A percentile compares a stretch with the other conserved stretches of the same genome.
Conservation (phyloP, 2,329 filamentous ascomycete species). For the Phaeosphaeria sp. region DNA sequence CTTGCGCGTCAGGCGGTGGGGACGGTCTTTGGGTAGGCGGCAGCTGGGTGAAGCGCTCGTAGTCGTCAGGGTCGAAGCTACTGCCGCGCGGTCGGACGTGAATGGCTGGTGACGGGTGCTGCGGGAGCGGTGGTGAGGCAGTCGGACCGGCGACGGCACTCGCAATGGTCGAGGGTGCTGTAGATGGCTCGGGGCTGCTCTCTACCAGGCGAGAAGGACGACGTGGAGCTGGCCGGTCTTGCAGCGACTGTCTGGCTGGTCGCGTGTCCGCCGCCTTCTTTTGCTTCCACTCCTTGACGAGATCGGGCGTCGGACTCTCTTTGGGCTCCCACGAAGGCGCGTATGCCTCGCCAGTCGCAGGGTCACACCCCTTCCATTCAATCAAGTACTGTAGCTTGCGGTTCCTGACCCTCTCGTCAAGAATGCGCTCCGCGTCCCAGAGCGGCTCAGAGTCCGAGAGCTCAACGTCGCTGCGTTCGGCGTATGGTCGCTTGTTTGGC, state of each 20-base stretch:
- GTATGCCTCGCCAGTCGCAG: slow-evolving; percentile 57
- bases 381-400: slow-evolving; percentile 55
- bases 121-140: slow-evolving; percentile 1
- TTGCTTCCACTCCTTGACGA: slow-evolving; percentile 41
- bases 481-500: slow-evolving; percentile 23
- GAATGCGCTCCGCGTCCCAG: slow-evolving; percentile 23
- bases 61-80: slow-evolving; percentile 29
- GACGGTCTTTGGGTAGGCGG: slow-evolving; percentile 5
- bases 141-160: slow-evolving; percentile 1
- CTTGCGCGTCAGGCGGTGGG: slow-evolving; percentile 3
- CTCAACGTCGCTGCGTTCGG: slow-evolving; percentile 15
- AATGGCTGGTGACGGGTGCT: slow-evolving; percentile 16
- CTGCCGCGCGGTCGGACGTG: slow-evolving; percentile 15
- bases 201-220: slow-evolving; percentile 14
- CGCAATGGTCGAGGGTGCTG: not conserved
- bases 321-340: slow-evolving; percentile 60
- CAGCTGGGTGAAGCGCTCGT: slow-evolving; percentile 29
- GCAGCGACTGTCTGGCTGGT: not conserved
- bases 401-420: slow-evolving; percentile 24
- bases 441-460: not conserved
- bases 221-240: slow-evolving; percentile 8
- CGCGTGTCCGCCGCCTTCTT: slow-evolving; percentile 4
- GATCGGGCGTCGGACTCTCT: slow-evolving; percentile 36
- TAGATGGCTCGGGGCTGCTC: slow-evolving; percentile 19
- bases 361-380: slow-evolving; percentile 61